Conservation (phyloP, 176 grass and related monocot species). For the Carex cristatella region DNA sequence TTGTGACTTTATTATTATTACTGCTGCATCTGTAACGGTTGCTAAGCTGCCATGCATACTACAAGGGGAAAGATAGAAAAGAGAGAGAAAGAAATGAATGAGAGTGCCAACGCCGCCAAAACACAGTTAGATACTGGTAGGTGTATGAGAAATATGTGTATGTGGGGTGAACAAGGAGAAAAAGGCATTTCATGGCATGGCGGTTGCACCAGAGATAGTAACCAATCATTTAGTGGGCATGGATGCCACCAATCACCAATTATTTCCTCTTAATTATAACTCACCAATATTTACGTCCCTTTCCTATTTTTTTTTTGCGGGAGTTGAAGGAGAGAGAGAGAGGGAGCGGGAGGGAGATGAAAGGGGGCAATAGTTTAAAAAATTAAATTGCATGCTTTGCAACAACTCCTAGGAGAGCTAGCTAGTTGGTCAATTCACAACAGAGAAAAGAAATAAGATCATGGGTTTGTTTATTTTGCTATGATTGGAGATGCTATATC, state of each 20-base stretch:
- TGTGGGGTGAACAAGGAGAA: neutral
- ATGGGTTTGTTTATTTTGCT: conserved; percentile 27
- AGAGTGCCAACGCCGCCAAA: conserved; percentile 30
- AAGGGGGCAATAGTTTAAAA: conserved; percentile 19
- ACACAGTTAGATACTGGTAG: conserved; percentile 27
- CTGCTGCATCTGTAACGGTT: conserved; percentile 8
- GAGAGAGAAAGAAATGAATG: conserved; percentile 26
- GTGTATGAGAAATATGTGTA: conserved; percentile 23
- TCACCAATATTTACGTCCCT: neutral
- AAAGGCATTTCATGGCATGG: conserved; percentile 16
- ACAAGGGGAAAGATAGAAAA: neutral
- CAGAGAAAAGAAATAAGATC: conserved; percentile 42
- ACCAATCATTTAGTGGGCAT: conserved; percentile 23
- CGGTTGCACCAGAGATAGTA: conserved; percentile 25
- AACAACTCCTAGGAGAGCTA: conserved; percentile 30
- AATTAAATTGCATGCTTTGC: conserved; percentile 36
- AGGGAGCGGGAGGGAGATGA: conserved; percentile 21
- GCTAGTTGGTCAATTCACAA: conserved; percentile 36
- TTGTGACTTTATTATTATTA: conserved; percentile 18
- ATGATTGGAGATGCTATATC: conserved; percentile 66
- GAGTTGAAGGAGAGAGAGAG: neutral
- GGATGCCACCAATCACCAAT: conserved; percentile 18
- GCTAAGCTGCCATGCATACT: neutral
- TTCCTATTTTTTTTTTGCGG: neutral
- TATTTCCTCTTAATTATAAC: conserved; percentile 13